Base-by-base conservation (phyloP, 1,139 yeast genomes). In the Schizosaccharomyces versatilis region DNA sequence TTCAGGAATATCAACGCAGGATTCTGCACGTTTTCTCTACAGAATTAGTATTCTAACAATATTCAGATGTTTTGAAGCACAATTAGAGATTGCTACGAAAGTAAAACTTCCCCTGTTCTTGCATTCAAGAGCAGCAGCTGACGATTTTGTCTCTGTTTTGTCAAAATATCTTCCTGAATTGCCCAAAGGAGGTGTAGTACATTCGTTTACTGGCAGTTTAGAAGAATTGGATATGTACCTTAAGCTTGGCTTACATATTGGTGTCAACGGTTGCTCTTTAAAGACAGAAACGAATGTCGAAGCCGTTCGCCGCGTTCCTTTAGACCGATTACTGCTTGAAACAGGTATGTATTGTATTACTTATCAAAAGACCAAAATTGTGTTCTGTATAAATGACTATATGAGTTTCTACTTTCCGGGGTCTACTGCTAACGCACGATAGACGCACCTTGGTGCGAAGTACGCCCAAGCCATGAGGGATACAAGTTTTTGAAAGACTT, bases 391-490 rank as follows among this genome's bases (percentile, higher is more conserved):
- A n/a, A n/a, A 24, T 24, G 32, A 24, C 32, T 24, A 2, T 15
- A 15, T 40, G 41, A 40, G 5, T 40, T n/a, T 40, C 5, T 40
- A 2, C 15, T n/a, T 5, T 15, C 17, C 24, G 3, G 15, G 19
- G 9, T 17, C 9, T 47, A 19, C n/a, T 49, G 36, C 12, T 14
- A 17, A 12, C 9, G 9, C 14, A 17, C 2, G 3, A 10, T 12
- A 47, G 63, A 90, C 68, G 88, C 97, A 0, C 98, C 99, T 1
- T 90, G 98, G 98, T 90, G 99, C 69, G 97, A 88, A 63, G 78
- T 90, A 48, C 73, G 94, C 57, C 83, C 78, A 60, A 74, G 93
- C 7, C 95, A 85, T 65, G 86, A 88, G 2, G 76, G 93, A 15
- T 78, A 76, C 66, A 69, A 76, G 60, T 74, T 69, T 60, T 63